Base-by-base conservation (phyloP, 768 basidiomycete species). In the Leucocoprinus birnbaumii region DNA sequence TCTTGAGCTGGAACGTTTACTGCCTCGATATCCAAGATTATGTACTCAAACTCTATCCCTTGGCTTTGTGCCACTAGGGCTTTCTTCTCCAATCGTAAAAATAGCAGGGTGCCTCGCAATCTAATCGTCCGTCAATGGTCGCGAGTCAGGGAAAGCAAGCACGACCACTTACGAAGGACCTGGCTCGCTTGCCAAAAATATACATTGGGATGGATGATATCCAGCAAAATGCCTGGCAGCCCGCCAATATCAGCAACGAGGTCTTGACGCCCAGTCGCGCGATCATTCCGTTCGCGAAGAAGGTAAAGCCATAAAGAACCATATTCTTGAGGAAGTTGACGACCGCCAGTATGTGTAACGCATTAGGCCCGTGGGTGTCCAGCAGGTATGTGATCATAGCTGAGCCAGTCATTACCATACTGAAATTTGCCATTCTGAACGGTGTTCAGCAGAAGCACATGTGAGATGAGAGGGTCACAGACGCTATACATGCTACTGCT, bases 11-110 rank as follows among this genome's bases (percentile, higher is more conserved):
- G 31, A 11, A 31, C 31, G 11, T 31, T 31, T 58, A 63, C 63
- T 63, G 53, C 71, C 71, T 25, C 65, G 78, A 59, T 91, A 97
- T 2, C 94, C 94, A 27, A 81, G 66, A 6, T n/a, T n/a, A n/a
- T n/a, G n/a, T n/a, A n/a, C n/a, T n/a, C n/a, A n/a, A n/a, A n/a
- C n/a, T n/a, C n/a, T n/a, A 22, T 21, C 18, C 14, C 11, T 19
- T 7, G 19, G 21, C 37, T 38, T 38, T 11, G 27, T 27, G 22
- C 13, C 16, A 25, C 13, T 11, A 35, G n/a, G 38, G 55, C 50
- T 51, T 37, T 56, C 55, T 51, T 53, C 53, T 13, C n/a, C n/a
- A n/a, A 65, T 48, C 21, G 51, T 48, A 56, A 68, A 68, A 18
- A 68, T 53, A n/a, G 55, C 48, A 7, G 63, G 65, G 56, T 68